Evolutionary conservation across 2,329 filamentous ascomycete species (phyloP), one percentile per base, ranked within the genome.

Genomic region (Xylaria sp.): DNA sequence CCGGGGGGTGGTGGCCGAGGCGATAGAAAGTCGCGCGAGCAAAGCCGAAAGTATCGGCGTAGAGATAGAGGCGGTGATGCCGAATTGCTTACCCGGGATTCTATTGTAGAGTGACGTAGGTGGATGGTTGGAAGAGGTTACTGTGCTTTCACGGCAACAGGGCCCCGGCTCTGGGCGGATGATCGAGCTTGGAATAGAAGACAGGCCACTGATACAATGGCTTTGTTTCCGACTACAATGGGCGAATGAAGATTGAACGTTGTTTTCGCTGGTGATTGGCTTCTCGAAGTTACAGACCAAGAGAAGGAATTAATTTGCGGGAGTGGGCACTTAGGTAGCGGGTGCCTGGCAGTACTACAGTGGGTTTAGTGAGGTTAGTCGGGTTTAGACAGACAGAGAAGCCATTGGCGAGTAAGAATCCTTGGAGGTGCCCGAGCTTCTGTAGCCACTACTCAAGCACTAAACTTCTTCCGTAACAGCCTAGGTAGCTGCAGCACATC

Each of bases 371-470:
- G 25, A 25, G 52, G 11, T 19, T 14, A 51, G 33, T 45, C 12
- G 40, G 52, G 33, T 54, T 54, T 53, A 21, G 40, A 45, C 50
- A 35, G 52, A 40, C 15, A 45, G 9, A 31, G 28, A 31, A 31
- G 25, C 57, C 61, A 61, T 64, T 61, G 61, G 49, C 61, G 61
- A 64, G 61, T 64, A 64, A 64, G 61, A 64, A 61, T 54, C 57
- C 37, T 25, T 15, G 52, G 35, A 61, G 52, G 47, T 35, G 52
- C 33, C 61, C 61, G 49, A 60, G 61, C 61, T 56, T 60, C 57
- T 57, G 45, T 51, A 28, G 49, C 49, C 17, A 43, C 37, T 45
- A 54, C 11, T 4, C 19, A 31, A 31, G 4, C 45, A n/a, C 49
- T 49, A 55, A 51, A 28, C 43, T 17, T 21, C 33, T 63, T 60